phyloP scores from a whole-genome alignment of 345 rosid species.

The Linum usitatissimum region DNA sequence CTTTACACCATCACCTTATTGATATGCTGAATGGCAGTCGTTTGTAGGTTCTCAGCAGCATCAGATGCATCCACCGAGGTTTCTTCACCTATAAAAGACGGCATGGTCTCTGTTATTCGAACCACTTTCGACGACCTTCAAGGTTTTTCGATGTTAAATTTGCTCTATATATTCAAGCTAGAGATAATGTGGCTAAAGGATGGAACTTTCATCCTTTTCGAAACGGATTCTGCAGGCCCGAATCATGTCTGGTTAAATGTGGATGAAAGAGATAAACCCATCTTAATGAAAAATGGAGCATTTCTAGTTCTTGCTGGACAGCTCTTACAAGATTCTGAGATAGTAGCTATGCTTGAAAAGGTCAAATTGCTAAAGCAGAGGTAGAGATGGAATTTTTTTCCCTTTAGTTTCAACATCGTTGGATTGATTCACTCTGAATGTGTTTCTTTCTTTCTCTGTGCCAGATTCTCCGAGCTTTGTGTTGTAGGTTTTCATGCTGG shows the following conservation, averaged over 20 bases:
- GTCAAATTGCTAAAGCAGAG: slow-evolving; percentile 69
- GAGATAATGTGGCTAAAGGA: neutral
- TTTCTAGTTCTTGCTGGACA: slow-evolving; percentile 48
- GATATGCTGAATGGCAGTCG: too few species aligned
- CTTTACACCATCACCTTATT: too few species aligned
- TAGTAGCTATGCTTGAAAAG: slow-evolving; percentile 37
- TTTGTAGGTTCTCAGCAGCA: too few species aligned
- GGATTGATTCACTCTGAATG: slow-evolving; percentile 1
- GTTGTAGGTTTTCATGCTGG: slow-evolving; percentile 51
- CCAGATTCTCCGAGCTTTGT: slow-evolving; percentile 53
- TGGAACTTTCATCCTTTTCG: neutral
- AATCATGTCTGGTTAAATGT: slow-evolving; percentile 71
- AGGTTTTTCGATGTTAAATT: too few species aligned
- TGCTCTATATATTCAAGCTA: too few species aligned
- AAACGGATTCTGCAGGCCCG: slow-evolving; percentile 34
- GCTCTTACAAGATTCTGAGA: slow-evolving; percentile 28
- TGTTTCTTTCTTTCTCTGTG: slow-evolving; percentile 14
- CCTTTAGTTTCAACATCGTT: neutral
- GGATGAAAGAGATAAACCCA: slow-evolving; percentile 23
- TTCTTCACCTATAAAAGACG: too few species aligned
- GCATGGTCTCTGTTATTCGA: too few species aligned
- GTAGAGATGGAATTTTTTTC: slow-evolving; percentile 19
- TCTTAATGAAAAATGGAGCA: slow-evolving; percentile 36
- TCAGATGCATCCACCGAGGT: too few species aligned
- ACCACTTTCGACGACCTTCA: too few species aligned